Evolutionary conservation across 768 basidiomycete species (phyloP).

Genomic region (Peribolospora kevripleyi): DNA sequence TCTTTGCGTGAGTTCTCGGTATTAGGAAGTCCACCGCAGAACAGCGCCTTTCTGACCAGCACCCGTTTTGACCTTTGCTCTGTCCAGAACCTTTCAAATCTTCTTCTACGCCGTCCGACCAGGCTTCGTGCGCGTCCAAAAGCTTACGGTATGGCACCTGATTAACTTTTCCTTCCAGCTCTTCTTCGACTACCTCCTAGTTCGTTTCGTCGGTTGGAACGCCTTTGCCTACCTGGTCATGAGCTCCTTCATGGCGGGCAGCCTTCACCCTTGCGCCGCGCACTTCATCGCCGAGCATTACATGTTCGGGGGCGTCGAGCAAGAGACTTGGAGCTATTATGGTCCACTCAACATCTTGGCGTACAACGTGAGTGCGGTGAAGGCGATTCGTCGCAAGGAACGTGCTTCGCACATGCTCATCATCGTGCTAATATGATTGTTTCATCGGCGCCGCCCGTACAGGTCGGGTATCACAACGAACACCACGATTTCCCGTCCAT

Average conservation of each 20-base stretch:
- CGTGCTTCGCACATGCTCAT: too few species aligned
- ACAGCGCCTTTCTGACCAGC: background rate
- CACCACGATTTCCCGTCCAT: slow-evolving; percentile 97
- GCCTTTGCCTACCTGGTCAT: slow-evolving; percentile 50
- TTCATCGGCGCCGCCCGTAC: background rate
- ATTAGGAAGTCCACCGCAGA: too few species aligned
- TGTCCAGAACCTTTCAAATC: slow-evolving; percentile 72
- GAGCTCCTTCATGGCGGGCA: slow-evolving; percentile 88
- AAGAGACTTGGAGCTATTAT: slow-evolving; percentile 96
- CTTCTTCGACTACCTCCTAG: slow-evolving; percentile 42
- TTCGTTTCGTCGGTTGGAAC: slow-evolving; percentile 20
- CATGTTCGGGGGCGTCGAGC: slow-evolving; percentile 62
- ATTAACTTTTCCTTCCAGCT: slow-evolving; percentile 50
- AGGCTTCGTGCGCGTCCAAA: slow-evolving; percentile 66
- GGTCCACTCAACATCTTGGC: slow-evolving; percentile 69
- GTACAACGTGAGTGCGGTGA: slow-evolving; percentile 47
- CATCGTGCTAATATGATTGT: background rate
- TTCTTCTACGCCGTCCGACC: slow-evolving; percentile 94
- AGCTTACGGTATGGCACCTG: slow-evolving; percentile 56
- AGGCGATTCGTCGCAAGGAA: too few species aligned
- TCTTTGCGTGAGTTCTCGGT: slow-evolving; percentile 53
- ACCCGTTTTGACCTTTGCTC: background rate
- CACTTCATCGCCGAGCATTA: slow-evolving; percentile 98
- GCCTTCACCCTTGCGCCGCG: slow-evolving; percentile 79
- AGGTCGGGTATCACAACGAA: slow-evolving; percentile 98